These are phyloP conservation scores for Spizellomyces sp. DNA, from an alignment of 192 early-diverging fungal genomes.

Conservation along the genomic window DNA sequence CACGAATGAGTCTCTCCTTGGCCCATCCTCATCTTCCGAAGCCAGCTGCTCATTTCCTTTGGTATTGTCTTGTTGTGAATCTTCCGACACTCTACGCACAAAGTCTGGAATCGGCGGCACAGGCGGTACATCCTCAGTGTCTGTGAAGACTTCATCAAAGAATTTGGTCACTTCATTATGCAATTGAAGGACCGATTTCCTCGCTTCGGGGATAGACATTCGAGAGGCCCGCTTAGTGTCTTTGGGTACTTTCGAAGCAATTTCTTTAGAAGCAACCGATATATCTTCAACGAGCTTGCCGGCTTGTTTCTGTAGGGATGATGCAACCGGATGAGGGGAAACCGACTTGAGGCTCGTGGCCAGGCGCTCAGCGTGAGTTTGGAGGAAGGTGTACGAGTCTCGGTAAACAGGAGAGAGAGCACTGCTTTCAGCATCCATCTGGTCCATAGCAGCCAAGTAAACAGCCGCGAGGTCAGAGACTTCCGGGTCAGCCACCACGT, in stretches of 20 bases:
- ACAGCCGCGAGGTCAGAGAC: neutral
- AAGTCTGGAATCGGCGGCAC: slow-evolving; percentile 4
- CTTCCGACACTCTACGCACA: neutral
- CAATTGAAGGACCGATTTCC: neutral
- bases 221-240: neutral
- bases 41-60: too few species aligned
- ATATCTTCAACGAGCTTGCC: neutral
- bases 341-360: neutral
- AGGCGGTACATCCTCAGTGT: neutral
- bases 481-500: neutral
- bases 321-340: neutral
- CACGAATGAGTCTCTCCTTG: too few species aligned
- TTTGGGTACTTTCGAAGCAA: neutral
- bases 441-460: neutral
- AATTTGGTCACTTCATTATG: neutral
- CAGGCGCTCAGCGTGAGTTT: neutral
- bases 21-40: too few species aligned
- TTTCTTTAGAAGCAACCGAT: neutral
- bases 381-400: neutral
- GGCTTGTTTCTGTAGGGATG: neutral
- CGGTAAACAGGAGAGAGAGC: neutral
- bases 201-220: neutral
- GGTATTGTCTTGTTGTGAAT: too few species aligned
- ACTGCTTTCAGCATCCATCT: neutral
- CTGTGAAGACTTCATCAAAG: slow-evolving; percentile 4